Base-by-base conservation (phyloP, 768 basidiomycete genomes). In the Collybiopsis confluens region DNA sequence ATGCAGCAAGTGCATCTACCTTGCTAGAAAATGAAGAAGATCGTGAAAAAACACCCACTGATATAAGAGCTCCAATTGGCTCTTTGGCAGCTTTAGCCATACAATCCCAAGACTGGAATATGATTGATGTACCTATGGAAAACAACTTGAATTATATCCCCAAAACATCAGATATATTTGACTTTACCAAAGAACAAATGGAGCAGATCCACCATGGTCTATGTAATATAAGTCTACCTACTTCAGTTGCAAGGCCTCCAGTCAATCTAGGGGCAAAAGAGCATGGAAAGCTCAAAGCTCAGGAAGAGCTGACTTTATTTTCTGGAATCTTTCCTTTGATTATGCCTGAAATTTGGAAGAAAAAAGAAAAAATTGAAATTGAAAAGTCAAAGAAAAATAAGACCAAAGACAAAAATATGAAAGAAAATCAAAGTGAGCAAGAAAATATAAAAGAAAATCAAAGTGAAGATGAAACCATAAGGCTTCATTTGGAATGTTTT, bases 251-350 rank as follows among this genome's bases (percentile, higher is more conserved):
- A 13, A 47, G 57, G 13, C 59, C 48, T 15, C 63, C 61, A 27
- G 42, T 24, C 10, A 62, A 64, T 46, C 55, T 59, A 42, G 59
- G 62, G 24, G 54, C 59, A 41, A 27, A 37, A 5, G 45, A 51
- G 16, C 61, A 62, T 43, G 62, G 59, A 51, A 62, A 62, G 48
- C 48, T 64, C 18, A 62, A 61, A 46, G 61, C 61, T 13, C 58
- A 56, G 21, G 54, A 62, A 47, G 50, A 43, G 43, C 50, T 57
- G 24, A 56, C 51, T 51, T 30, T 59, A 15, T 56, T 59, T 20
- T 42, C 58, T 3, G 51, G 43, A 18, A 56, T 59, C 13, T 33
- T 60, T 21, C 53, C 59, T 15, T 51, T 60, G 18, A 52, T 61
- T 45, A 37, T 61, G 6, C 57, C 59, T 6, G 55, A 56, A 21